Evolutionary conservation across 2,329 filamentous ascomycete genomes (phyloP).

Genomic region (Phyllosticta citriasiana): DNA sequence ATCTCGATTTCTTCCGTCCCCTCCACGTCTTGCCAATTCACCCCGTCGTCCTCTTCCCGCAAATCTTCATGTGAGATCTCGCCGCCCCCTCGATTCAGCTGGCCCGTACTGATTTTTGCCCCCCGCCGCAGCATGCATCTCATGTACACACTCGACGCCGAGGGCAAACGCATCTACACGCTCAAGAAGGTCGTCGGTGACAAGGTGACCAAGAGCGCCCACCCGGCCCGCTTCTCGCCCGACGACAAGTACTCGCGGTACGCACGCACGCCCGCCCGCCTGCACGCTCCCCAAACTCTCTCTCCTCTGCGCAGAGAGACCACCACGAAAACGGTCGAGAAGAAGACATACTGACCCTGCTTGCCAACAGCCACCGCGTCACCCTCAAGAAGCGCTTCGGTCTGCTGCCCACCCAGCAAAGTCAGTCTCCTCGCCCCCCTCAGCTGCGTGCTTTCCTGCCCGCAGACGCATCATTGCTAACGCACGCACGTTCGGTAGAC

Average conservation of each 20-base stretch:
- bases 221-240: constrained; percentile 91
- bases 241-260: constrained; percentile 91
- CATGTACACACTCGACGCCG: constrained; percentile 75
- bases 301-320: no score
- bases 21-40: background rate
- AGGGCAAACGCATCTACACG: constrained; percentile 87
- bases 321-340: background rate
- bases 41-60: background rate
- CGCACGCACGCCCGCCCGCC: constrained; percentile 27
- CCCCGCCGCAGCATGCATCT: constrained; percentile 49
- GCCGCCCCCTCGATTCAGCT: no score
- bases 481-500: background rate
- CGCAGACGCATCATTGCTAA: background rate
- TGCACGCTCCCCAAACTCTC: no score
- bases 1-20: background rate
- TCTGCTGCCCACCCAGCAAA: constrained; percentile 74
- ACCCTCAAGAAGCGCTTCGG: constrained; percentile 91
- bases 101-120: background rate
- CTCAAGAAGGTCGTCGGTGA: constrained; percentile 78
- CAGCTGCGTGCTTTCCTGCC: no score
- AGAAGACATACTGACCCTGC: constrained; percentile 32
- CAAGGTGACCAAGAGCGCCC: constrained; percentile 88
- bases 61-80: background rate
- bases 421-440: constrained; percentile 18
- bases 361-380: constrained; percentile 56